phyloP scores from a whole-genome alignment of 208 protist species.

The Porcisia deanei region DNA sequence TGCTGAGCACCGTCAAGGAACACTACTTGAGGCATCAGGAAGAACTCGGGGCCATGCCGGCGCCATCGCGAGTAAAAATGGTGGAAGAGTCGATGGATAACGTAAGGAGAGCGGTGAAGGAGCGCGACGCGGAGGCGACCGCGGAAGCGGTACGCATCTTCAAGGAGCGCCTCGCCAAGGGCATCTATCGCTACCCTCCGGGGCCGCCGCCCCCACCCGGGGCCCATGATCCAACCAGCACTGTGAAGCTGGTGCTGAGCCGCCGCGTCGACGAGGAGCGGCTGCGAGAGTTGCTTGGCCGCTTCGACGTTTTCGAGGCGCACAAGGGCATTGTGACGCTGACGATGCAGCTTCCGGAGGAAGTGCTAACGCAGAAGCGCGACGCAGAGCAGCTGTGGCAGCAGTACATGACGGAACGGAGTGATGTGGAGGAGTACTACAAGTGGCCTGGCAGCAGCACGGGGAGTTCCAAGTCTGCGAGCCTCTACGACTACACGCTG shows the following conservation, averaged over 20 bases:
- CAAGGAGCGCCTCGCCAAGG: conserved; percentile 60
- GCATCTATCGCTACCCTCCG: conserved; percentile 83
- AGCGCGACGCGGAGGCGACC: conserved; percentile 82
- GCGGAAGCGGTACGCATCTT: conserved; percentile 68
- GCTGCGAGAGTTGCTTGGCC: conserved; percentile 76
- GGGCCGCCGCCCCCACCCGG: conserved; percentile 80
- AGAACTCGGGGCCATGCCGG: conserved; percentile 89
- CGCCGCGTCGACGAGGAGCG: conserved; percentile 63
- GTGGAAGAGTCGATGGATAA: conserved; percentile 85
- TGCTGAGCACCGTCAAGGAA: conserved; percentile 79
- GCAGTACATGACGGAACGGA: conserved; percentile 66
- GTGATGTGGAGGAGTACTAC: conserved; percentile 79
- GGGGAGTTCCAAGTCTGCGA: conserved; percentile 19
- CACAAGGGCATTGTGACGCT: conserved; percentile 87
- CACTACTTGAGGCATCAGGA: conserved; percentile 92
- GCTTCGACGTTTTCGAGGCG: conserved; percentile 77
- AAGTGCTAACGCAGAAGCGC: conserved; percentile 67
- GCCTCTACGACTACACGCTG: conserved; percentile 68
- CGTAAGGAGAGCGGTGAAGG: conserved; percentile 74
- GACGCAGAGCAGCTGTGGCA: conserved; percentile 84
- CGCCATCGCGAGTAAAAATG: conserved; percentile 85
- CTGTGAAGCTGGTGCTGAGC: conserved; percentile 73
- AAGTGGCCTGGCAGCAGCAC: conserved; percentile 48
- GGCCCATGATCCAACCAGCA: conserved; percentile 51
- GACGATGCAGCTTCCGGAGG: conserved; percentile 58